These are phyloP conservation scores for Bruguiera gymnorhiza DNA, from an alignment of 345 rosid genomes.

Conservation along the genomic window DNA sequence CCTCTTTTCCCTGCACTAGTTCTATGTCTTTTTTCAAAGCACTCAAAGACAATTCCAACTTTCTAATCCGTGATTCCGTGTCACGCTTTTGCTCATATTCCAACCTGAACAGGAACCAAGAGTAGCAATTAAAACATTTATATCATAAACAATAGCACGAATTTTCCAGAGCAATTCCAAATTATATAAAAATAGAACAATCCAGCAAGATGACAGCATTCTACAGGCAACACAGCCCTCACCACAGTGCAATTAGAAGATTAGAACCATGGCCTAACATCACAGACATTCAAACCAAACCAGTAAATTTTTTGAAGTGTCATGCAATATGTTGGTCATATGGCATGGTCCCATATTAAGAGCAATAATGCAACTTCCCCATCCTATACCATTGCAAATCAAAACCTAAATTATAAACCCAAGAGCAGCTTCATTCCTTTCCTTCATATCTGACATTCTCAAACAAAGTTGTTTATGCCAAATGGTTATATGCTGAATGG, in stretches of 20 bases:
- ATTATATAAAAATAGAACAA: neutral
- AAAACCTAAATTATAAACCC: no score
- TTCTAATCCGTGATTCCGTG: constrained; percentile 71
- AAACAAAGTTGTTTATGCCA: no score
- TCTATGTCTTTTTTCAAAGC: constrained; percentile 64
- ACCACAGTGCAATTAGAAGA: neutral
- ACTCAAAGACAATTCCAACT: constrained; percentile 69
- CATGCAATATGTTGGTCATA: neutral
- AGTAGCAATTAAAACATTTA: neutral
- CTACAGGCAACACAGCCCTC: neutral
- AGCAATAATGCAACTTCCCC: neutral
- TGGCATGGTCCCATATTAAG: constrained; percentile 1
- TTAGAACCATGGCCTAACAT: neutral
- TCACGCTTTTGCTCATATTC: constrained; percentile 93
- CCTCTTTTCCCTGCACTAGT: constrained; percentile 54
- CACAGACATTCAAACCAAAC: neutral
- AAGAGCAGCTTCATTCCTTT: no score
- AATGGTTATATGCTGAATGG: no score
- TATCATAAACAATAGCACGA: neutral
- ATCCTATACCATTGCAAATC: neutral
- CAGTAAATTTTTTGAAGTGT: neutral
- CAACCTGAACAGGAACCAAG: constrained; percentile 51
- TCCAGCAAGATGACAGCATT: neutral
- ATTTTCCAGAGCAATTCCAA: constrained; percentile 1
- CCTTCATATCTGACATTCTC: no score